Conservation (phyloP, 495 filamentous ascomycete species). For the Aspergillus avenaceus region DNA sequence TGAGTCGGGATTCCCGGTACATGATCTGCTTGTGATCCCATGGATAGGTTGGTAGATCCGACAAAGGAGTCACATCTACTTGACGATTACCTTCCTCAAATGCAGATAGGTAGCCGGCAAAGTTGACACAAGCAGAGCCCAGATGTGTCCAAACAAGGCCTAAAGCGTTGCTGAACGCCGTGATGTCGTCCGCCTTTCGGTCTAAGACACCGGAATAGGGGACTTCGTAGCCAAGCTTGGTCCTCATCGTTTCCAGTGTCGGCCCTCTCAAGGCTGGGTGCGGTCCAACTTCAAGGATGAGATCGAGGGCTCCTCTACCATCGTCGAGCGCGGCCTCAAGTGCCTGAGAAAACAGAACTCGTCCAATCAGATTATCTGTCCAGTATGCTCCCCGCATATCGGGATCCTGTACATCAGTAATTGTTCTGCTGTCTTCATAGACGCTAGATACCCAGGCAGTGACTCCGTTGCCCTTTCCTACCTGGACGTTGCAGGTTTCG, state of each 20-base stretch:
- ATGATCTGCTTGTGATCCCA: slow-evolving; percentile 46
- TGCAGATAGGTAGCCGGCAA: slow-evolving; percentile 15
- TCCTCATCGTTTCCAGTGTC: slow-evolving; percentile 24
- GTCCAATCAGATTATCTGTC: slow-evolving; percentile 48
- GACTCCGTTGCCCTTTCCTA: neutral
- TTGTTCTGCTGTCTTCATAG: slow-evolving; percentile 2
- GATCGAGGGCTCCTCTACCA: slow-evolving; percentile 7
- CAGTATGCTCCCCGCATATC: slow-evolving; percentile 37
- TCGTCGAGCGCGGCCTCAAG: slow-evolving; percentile 26
- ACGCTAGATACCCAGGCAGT: slow-evolving; percentile 9
- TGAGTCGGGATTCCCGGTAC: slow-evolving; percentile 45
- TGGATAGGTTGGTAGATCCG: slow-evolving; percentile 37
- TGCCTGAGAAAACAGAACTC: slow-evolving; percentile 50
- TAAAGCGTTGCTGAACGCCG: slow-evolving; percentile 37
- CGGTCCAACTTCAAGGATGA: slow-evolving; percentile 47
- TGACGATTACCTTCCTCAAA: neutral
- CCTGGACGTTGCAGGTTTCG: neutral
- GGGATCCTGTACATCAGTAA: neutral
- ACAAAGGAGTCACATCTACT: neutral
- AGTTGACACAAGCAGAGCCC: slow-evolving; percentile 15
- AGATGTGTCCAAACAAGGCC: slow-evolving; percentile 42
- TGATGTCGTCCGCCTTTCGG: slow-evolving; percentile 27
- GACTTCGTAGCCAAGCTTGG: slow-evolving; percentile 5
- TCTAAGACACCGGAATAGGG: slow-evolving; percentile 32
- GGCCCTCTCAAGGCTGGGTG: slow-evolving; percentile 44